Conservation (phyloP, 2,329 filamentous ascomycete species). For the Clathrospora elynae region DNA sequence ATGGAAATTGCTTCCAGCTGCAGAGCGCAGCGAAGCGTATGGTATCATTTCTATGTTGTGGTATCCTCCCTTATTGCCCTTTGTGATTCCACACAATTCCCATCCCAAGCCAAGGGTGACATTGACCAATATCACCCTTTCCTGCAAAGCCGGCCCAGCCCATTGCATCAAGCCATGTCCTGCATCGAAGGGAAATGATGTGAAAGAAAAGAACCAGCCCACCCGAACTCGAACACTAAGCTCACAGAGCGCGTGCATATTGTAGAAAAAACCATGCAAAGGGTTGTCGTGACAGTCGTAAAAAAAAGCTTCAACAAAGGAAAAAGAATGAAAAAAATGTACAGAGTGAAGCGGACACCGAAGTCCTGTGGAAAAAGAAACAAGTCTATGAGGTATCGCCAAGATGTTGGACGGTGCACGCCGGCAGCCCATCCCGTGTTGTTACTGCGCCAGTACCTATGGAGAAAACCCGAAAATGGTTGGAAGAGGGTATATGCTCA, state of each 20-base stretch:
- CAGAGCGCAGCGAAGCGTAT: slow-evolving; percentile 17
- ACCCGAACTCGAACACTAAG: too few relatives aligned
- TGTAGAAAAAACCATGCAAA: slow-evolving; percentile 20
- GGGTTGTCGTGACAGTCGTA: slow-evolving; percentile 30
- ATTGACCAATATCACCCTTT: slow-evolving; percentile 17
- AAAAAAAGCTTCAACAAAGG: slow-evolving; percentile 20
- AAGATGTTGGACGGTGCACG: slow-evolving; percentile 27
- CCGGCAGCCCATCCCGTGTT: slow-evolving; percentile 20
- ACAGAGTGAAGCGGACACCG: slow-evolving; percentile 25
- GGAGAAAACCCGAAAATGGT: slow-evolving; percentile 19
- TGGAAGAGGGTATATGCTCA: slow-evolving; percentile 35
- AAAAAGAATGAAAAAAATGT: slow-evolving; percentile 14
- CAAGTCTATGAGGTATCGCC: slow-evolving; percentile 43
- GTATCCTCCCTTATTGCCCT: slow-evolving; percentile 9
- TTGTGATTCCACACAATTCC: slow-evolving; percentile 1
- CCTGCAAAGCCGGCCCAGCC: slow-evolving; percentile 12
- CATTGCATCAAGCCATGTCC: slow-evolving; percentile 22
- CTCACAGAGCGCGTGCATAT: background rate
- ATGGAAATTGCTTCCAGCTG: slow-evolving; percentile 1
- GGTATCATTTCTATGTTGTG: slow-evolving; percentile 32
- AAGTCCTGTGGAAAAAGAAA: slow-evolving; percentile 27
- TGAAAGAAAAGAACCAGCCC: slow-evolving; percentile 6
- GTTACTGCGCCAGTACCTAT: slow-evolving; percentile 19
- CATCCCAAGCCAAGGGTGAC: slow-evolving; percentile 6
- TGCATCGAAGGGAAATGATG: slow-evolving; percentile 26